A percentile compares a stretch with the other conserved stretches of the same genome.
These are phyloP conservation scores for Nematodospora anomalae DNA, from an alignment of 1,139 yeast genomes.

Conservation along the genomic window DNA sequence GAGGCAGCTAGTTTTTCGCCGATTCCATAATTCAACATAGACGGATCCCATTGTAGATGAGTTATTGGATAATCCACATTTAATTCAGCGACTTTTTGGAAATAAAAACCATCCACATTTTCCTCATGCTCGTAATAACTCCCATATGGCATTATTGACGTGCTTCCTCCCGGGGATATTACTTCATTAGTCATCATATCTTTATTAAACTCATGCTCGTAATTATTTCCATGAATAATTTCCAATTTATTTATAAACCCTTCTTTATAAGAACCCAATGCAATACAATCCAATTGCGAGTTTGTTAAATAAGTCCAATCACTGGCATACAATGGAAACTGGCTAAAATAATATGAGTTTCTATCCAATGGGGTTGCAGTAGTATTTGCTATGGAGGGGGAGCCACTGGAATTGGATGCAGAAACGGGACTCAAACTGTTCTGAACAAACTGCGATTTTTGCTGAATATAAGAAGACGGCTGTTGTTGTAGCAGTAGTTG, in stretches of 20 bases:
- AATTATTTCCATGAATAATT: constrained; percentile 42
- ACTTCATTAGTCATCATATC: constrained; percentile 2
- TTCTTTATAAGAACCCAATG: constrained; percentile 69
- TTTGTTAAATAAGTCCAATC: constrained; percentile 59
- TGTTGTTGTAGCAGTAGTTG: no score
- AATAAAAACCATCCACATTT: constrained; percentile 43
- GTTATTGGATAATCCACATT: constrained; percentile 67
- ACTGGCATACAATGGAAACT: constrained; percentile 61
- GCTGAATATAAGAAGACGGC: constrained; percentile 1
- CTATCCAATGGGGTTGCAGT: constrained; percentile 22
- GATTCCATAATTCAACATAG: constrained; percentile 21
- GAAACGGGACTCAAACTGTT: constrained; percentile 8
- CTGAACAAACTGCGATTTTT: constrained; percentile 2
- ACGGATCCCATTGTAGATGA: constrained; percentile 72
- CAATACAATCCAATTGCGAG: constrained; percentile 51
- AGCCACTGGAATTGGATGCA: constrained; percentile 4
- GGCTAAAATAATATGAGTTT: constrained; percentile 57
- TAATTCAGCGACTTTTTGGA: constrained; percentile 52
- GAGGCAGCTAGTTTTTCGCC: constrained; percentile 62
- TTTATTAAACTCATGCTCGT: constrained; percentile 24
- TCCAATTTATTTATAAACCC: constrained; percentile 60
- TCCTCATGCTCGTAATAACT: constrained; percentile 17
- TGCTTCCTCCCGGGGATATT: constrained; percentile 5
- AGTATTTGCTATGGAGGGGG: constrained; percentile 5
- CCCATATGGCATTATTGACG: constrained; percentile 8